These are phyloP conservation scores for Pythium brachiatum DNA, from an alignment of 352 stramenopile species.

Conservation along the genomic window DNA sequence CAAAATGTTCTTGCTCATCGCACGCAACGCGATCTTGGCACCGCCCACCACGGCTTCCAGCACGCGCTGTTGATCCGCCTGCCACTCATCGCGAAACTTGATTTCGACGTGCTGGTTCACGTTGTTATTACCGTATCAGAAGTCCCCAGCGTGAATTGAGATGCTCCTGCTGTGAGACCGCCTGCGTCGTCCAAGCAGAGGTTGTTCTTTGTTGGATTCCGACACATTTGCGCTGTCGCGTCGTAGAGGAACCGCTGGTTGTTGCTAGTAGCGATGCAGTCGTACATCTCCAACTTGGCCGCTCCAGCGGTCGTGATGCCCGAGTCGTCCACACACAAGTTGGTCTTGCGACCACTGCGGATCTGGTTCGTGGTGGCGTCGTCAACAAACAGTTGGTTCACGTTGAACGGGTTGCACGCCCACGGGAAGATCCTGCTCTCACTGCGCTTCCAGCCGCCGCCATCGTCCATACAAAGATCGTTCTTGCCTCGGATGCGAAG, in stretches of 20 bases:
- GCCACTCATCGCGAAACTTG: not conserved
- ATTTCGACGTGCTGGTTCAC: constrained; percentile 2
- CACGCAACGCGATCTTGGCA: constrained; percentile 6
- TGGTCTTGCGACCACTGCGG: constrained; percentile 7
- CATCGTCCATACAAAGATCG: constrained; percentile 32
- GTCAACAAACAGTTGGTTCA: constrained; percentile 11
- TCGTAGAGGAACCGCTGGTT: constrained; percentile 37
- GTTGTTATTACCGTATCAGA: constrained; percentile 12
- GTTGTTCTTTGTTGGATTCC: constrained; percentile 26
- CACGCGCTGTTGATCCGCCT: constrained; percentile 8
- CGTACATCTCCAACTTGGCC: constrained; percentile 10
- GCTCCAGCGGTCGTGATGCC: constrained; percentile 7
- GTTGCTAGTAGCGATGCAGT: constrained; percentile 16
- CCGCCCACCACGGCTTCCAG: constrained; percentile 6
- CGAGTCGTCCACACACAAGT: constrained; percentile 12
- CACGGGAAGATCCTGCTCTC: too few species aligned
- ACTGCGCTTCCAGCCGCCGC: constrained; percentile 9
- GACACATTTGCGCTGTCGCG: constrained; percentile 24
- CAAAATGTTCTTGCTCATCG: constrained; percentile 2
- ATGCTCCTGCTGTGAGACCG: not conserved
- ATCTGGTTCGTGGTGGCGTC: constrained; percentile 8
- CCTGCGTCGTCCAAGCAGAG: constrained; percentile 38
- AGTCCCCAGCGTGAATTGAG: not conserved
- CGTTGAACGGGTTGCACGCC: constrained; percentile 9
- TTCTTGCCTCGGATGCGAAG: constrained; percentile 7